Base-by-base conservation (phyloP, 257 asterid species). In the Capsicum pubescens region DNA sequence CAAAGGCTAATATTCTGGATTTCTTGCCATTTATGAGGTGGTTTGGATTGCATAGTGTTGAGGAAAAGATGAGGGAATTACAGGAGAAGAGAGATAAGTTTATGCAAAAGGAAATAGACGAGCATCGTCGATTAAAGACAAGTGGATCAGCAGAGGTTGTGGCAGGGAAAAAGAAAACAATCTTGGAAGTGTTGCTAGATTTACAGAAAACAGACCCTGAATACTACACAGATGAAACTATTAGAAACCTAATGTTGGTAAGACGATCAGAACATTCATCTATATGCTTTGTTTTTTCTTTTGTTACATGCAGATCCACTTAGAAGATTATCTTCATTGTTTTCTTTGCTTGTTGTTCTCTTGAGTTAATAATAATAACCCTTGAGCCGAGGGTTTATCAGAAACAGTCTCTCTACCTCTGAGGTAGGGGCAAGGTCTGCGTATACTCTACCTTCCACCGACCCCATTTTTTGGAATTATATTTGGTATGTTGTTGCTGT, bases 11-110 rank as follows among this genome's bases (percentile, higher is more conserved):
- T 80, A 17, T 89, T 10, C 86, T 88, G 21, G 97, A 94, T 88
- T 93, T 91, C 83, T 44, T 94, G 86, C 97, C 97, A 9, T 21
- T 93, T 59, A 54, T 93, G 94, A 84, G 87, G 84, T 94, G 93
- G 92, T 63, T 91, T 77, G 93, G 96, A 11, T 58, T 87, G 32
- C 84, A 87, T 72, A 83, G 81, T 60, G 71, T 91, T 71, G 95
- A 89, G 64, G 78, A 87, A 0, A 87, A 83, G 71, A 63, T 94
- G 84, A 82, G 67, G 87, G 69, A 52, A 15, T 13, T 90, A 59
- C 83, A 89, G 79, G 88, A 32, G 70, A 91, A 87, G 87, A 91
- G 94, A 82, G 92, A 91, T 15, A 55, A 63, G 46, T 91, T 91
- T 61, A 85, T 94, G 91, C 92, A 90, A 39, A 89, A 83, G 32